Percentiles rank a stretch among this genome's conserved stretches.
phyloP scores from a whole-genome alignment of 306 rosid genomes.

The Trifolium fragiferum region DNA sequence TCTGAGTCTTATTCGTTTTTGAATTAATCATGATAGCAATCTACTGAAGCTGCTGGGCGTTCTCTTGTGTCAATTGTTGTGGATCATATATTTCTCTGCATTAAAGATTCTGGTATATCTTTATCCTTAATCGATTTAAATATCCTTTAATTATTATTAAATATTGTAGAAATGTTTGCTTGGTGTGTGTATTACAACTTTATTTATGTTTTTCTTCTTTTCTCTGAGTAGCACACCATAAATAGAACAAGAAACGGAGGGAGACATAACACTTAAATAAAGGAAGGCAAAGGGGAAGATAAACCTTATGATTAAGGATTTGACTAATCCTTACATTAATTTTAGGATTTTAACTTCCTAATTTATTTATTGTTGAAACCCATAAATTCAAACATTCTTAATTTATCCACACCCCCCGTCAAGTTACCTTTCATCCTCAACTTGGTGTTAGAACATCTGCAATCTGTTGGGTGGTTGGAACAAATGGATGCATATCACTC shows the following conservation, averaged over 20 bases:
- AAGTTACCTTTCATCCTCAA: no score
- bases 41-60: conserved; percentile 83
- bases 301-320: background rate
- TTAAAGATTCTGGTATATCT: conserved; percentile 84
- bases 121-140: conserved; percentile 16
- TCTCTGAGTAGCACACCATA: background rate
- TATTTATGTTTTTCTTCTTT: background rate
- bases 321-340: conserved; percentile 3
- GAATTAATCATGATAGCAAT: conserved; percentile 62
- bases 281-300: background rate
- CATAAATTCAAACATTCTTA: no score
- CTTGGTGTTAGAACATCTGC: background rate
- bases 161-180: conserved; percentile 2
- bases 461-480: conserved; percentile 9
- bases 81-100: conserved; percentile 94
- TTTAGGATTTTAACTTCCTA: no score
- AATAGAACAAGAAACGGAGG: background rate
- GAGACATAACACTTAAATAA: background rate
- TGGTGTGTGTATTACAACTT: background rate
- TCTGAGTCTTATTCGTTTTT: conserved; percentile 43
- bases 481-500: conserved; percentile 3
- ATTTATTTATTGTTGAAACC: no score
- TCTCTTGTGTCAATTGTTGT: conserved; percentile 83
- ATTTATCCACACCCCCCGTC: no score
- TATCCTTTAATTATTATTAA: conserved; percentile 27